These are phyloP conservation scores for Stephania cephalantha DNA, from an alignment of 164 flowering plant genomes.

Conservation along the genomic window DNA sequence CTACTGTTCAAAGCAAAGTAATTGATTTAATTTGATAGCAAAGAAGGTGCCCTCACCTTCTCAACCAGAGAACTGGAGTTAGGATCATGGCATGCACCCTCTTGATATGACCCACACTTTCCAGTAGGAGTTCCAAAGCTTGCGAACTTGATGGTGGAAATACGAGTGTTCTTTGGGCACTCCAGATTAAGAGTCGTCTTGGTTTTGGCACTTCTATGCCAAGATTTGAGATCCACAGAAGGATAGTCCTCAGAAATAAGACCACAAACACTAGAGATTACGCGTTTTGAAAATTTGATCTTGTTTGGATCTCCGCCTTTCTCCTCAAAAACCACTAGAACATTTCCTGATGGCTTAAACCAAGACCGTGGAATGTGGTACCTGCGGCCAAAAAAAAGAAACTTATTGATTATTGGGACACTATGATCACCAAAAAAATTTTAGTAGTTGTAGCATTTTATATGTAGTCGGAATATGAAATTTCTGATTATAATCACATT, in stretches of 20 bases:
- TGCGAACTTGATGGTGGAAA: slow-evolving; percentile 68
- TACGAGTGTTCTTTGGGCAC: slow-evolving; percentile 46
- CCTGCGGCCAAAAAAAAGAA: slow-evolving; percentile 34
- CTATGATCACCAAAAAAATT: not conserved
- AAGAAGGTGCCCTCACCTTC: slow-evolving; percentile 35
- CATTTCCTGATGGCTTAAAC: slow-evolving; percentile 86
- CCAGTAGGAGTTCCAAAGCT: slow-evolving; percentile 86
- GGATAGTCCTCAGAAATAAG: slow-evolving; percentile 60
- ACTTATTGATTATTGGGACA: not conserved
- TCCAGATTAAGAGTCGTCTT: slow-evolving; percentile 39
- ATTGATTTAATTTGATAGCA: not conserved
- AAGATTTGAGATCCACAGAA: slow-evolving; percentile 24
- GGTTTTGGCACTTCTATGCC: slow-evolving; percentile 13
- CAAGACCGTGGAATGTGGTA: slow-evolving; percentile 97
- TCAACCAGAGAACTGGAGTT: slow-evolving; percentile 43
- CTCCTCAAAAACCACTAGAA: slow-evolving; percentile 89
- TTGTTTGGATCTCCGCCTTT: slow-evolving; percentile 87
- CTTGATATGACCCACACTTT: slow-evolving; percentile 57
- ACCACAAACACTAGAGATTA: slow-evolving; percentile 41
- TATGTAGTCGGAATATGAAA: not conserved
- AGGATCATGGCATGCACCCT: slow-evolving; percentile 73
- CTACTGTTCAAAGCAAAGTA: not conserved
- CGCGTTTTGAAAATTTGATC: slow-evolving; percentile 62
- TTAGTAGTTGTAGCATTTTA: not conserved
- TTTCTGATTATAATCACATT: not conserved